Evolutionary conservation across 2,329 filamentous ascomycete genomes (phyloP).

Genomic region (Exophiala sp.): DNA sequence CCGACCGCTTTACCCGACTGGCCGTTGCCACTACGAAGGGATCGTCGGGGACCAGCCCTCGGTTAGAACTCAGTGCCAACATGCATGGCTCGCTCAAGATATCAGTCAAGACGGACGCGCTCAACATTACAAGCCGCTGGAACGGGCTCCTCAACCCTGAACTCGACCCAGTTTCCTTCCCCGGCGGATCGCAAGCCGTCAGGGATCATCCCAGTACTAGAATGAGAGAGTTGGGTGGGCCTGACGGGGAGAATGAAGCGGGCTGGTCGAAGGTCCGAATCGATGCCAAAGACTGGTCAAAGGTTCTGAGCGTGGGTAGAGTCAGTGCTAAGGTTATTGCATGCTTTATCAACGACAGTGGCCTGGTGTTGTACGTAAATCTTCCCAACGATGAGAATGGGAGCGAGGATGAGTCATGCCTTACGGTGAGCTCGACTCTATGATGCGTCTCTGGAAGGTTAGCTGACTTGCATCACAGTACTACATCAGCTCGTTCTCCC

Average conservation of each 20-base stretch:
- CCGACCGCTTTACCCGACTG: constrained; percentile 88
- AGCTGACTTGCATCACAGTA: constrained; percentile 33
- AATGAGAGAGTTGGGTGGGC: constrained; percentile 57
- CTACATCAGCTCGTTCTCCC: constrained; percentile 41
- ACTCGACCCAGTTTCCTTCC: constrained; percentile 70
- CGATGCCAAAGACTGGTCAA: constrained; percentile 90
- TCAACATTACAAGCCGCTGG: constrained; percentile 83
- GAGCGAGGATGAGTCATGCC: constrained; percentile 40
- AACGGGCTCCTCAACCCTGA: constrained; percentile 78
- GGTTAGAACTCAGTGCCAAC: constrained; percentile 82
- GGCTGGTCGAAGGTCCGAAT: constrained; percentile 86
- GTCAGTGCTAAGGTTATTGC: constrained; percentile 88
- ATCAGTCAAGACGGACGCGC: constrained; percentile 72
- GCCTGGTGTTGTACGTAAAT: constrained; percentile 44
- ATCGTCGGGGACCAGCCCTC: constrained; percentile 31
- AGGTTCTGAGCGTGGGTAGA: constrained; percentile 84
- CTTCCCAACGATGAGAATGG: constrained; percentile 36
- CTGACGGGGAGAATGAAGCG: constrained; percentile 63
- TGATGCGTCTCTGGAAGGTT: background rate
- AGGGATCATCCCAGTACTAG: constrained; percentile 74
- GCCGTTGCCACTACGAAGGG: constrained; percentile 43
- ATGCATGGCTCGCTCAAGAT: constrained; percentile 85
- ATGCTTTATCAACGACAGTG: constrained; percentile 52
- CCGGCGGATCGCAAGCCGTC: constrained; percentile 58
- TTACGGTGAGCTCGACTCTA: constrained; percentile 37